A percentile compares a stretch with the other conserved stretches of the same genome.
phyloP scores from a whole-genome alignment of 352 stramenopile genomes.

The Albugo candida region DNA sequence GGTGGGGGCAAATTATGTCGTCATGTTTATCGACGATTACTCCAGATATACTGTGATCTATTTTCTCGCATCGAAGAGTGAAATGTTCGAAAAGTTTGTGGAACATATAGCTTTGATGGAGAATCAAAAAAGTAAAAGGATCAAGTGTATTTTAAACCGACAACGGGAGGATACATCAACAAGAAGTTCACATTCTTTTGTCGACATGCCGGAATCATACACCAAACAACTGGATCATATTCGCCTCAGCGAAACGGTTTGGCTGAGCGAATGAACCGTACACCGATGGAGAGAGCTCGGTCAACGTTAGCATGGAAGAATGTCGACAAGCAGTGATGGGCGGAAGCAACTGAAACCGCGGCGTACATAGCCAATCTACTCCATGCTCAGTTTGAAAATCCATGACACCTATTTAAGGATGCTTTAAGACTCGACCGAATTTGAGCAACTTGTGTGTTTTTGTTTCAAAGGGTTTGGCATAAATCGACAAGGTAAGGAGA shows the following conservation, averaged over 20 bases:
- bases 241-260: slow-evolving; percentile 5
- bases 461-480: slow-evolving; percentile 11
- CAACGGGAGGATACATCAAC: slow-evolving; percentile 2
- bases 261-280: slow-evolving; percentile 5
- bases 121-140: slow-evolving; percentile 6
- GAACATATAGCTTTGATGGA: slow-evolving; percentile 6
- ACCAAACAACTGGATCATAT: slow-evolving; percentile 4
- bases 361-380: no score
- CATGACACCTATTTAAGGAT: no score
- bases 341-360: no score
- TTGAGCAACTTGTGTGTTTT: no score
- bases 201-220: slow-evolving; percentile 1
- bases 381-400: no score
- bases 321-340: no score
- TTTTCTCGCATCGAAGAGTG: slow-evolving; percentile 10
- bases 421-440: no score
- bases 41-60: slow-evolving; percentile 8
- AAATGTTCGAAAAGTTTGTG: slow-evolving; percentile 1
- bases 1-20: slow-evolving; percentile 2
- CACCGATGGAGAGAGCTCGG: slow-evolving; percentile 3
- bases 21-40: slow-evolving; percentile 10
- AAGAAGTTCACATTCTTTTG: not conserved
- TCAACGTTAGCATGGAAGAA: slow-evolving; percentile 1
- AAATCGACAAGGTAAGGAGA: slow-evolving; percentile 10
- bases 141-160: slow-evolving; percentile 10